Evolutionary conservation across 2,329 filamentous ascomycete species (phyloP), one percentile per base, ranked within the genome.

Genomic region (Alternaria sp.): DNA sequence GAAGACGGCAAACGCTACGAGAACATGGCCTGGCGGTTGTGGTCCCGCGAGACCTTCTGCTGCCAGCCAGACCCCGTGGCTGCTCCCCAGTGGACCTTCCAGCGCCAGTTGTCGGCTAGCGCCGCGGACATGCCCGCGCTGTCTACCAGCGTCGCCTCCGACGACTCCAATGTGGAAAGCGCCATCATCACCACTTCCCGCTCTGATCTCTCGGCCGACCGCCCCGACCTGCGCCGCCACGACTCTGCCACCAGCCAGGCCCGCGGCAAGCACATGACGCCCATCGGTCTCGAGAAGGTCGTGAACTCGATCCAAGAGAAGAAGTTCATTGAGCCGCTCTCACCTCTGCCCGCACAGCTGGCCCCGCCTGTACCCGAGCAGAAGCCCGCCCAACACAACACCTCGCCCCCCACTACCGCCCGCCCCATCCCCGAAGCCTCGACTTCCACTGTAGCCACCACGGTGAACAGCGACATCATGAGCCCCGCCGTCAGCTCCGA

Each of bases 31-130:
- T 98, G 96, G 96, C 87, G 96, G 73, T 84, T 98, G 65, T 98
- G 94, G 95, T 96, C 93, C 74, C 88, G 93, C 74, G 94, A 98
- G 79, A 95, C 92, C 11, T 93, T 97, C 73, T 97, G 94, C 82
- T 94, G 91, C 81, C 90, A 92, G 66, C 87, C 86, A 43, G 84
- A 86, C 62, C 84, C 86, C 62, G 68, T 74, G 25, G 62, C 75
- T 12, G 61, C 73, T 28, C 73, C 76, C 49, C 73, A 70, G 54
- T 80, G 77, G 76, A 67, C 78, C 10, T 78, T 79, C 56, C 67
- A 72, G 59, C 71, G 70, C 59, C 67, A 70, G 45, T 65, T 76
- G 45, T 70, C 79, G 26, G 63, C 69, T 45, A 65, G 67, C 70
- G 66, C 66, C 68, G 57, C 66, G 30, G 73, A 77, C 17, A 63